These are phyloP conservation scores for Juncus inflexus DNA, from an alignment of 176 grass and related monocot genomes.

Conservation along the genomic window DNA sequence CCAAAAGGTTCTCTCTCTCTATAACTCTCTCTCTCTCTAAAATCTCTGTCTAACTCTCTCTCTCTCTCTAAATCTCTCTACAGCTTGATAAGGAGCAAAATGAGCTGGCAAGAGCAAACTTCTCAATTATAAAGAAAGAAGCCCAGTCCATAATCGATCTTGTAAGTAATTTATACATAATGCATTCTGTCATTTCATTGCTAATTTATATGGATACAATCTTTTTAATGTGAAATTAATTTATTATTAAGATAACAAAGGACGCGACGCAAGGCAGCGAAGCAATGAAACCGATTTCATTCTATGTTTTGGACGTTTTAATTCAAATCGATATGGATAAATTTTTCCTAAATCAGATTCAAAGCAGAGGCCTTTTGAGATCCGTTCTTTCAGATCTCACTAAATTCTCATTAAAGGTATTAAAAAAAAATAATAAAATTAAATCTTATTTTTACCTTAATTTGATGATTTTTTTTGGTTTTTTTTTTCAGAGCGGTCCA, in stretches of 20 bases:
- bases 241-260: slow-evolving; percentile 56
- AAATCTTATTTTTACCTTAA: slow-evolving; percentile 13
- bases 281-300: slow-evolving; percentile 86
- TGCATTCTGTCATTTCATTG: slow-evolving; percentile 18
- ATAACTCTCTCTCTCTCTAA: slow-evolving; percentile 6
- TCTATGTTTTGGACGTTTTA: slow-evolving; percentile 84
- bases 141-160: slow-evolving; percentile 78
- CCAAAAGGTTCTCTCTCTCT: slow-evolving; percentile 57
- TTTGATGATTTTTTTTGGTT: slow-evolving; percentile 1
- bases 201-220: slow-evolving; percentile 5
- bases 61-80: slow-evolving; percentile 8
- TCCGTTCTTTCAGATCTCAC: slow-evolving; percentile 73
- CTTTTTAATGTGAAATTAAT: slow-evolving; percentile 5
- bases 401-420: slow-evolving; percentile 79
- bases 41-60: slow-evolving; percentile 2
- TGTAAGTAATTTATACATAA: slow-evolving; percentile 35
- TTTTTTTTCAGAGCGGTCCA: slow-evolving; percentile 46
- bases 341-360: slow-evolving; percentile 89
- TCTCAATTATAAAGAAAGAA: slow-evolving; percentile 90
- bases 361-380: slow-evolving; percentile 83
- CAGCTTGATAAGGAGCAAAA: slow-evolving; percentile 84
- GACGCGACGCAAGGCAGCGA: slow-evolving; percentile 89
- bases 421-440: background rate
- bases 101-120: slow-evolving; percentile 63
- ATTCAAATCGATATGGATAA: slow-evolving; percentile 83